Evolutionary conservation across 2,329 filamentous ascomycete genomes (phyloP).

Genomic region (Arthroderma sp.): DNA sequence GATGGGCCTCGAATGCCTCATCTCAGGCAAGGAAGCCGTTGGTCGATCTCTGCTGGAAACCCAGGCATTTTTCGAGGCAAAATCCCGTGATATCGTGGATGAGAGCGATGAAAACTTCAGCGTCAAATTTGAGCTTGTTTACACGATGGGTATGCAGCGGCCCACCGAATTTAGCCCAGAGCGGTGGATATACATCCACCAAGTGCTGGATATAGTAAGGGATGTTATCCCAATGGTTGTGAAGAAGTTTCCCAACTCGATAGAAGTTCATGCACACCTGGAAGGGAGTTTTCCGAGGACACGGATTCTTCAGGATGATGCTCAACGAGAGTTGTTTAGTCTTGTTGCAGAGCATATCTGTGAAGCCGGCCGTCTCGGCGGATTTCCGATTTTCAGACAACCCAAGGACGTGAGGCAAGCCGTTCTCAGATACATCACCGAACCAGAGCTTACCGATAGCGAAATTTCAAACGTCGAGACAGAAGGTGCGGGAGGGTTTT

Average conservation of each 20-base stretch:
- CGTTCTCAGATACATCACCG: constrained; percentile 35
- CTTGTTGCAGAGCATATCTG: constrained; percentile 28
- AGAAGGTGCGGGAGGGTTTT: constrained; percentile 29
- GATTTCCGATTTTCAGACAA: constrained; percentile 33
- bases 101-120: constrained; percentile 53
- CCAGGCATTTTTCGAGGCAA: constrained; percentile 33
- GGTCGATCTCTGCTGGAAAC: constrained; percentile 27
- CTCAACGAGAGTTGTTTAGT: constrained; percentile 16
- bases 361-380: constrained; percentile 28
- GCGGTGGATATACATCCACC: constrained; percentile 45
- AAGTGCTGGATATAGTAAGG: constrained; percentile 29
- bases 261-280: background rate
- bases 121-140: constrained; percentile 48
- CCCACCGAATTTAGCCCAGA: constrained; percentile 40
- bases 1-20: constrained; percentile 42
- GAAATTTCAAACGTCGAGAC: constrained; percentile 32
- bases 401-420: constrained; percentile 17
- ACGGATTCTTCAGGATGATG: constrained; percentile 35
- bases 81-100: constrained; percentile 46
- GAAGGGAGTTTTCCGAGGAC: constrained; percentile 36
- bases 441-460: constrained; percentile 14
- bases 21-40: constrained; percentile 17
- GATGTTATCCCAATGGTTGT: background rate
- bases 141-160: constrained; percentile 44
- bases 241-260: constrained; percentile 1